These are phyloP conservation scores for Cymbopogon flexuosus DNA, from an alignment of 202 grass and related monocot genomes.

Conservation along the genomic window DNA sequence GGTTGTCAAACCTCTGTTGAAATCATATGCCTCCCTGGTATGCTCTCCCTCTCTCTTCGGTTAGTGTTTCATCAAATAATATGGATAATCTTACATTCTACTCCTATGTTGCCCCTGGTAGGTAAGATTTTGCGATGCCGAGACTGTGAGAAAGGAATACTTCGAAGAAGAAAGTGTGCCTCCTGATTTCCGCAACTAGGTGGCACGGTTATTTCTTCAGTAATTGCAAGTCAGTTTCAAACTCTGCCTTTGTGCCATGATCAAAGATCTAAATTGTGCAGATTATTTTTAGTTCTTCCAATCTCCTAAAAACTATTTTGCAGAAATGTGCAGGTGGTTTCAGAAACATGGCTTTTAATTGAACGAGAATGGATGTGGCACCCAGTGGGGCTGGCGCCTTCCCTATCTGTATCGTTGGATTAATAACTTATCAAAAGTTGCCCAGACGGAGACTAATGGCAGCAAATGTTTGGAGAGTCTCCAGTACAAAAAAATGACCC, in stretches of 20 bases:
- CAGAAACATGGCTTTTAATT: neutral
- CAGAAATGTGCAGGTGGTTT: neutral
- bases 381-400: neutral
- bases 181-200: conserved; percentile 51
- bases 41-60: neutral
- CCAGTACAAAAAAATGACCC: neutral
- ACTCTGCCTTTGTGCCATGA: neutral
- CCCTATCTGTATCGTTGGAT: neutral
- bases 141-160: conserved; percentile 67
- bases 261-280: neutral
- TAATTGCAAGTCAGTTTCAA: neutral
- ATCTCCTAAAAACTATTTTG: conserved; percentile 17
- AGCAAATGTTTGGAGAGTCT: neutral
- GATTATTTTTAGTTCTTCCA: neutral
- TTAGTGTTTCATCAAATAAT: neutral
- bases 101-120: conserved; percentile 18
- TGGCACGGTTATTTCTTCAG: neutral
- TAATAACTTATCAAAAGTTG: neutral
- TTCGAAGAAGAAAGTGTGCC: conserved; percentile 65
- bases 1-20: conserved; percentile 83
- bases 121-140: conserved; percentile 68
- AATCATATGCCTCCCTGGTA: conserved; percentile 69
- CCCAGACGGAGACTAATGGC: neutral
- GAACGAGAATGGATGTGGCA: neutral
- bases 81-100: neutral